phyloP scores from a whole-genome alignment of 805 yeast species.

The Suhomyces sp. region DNA sequence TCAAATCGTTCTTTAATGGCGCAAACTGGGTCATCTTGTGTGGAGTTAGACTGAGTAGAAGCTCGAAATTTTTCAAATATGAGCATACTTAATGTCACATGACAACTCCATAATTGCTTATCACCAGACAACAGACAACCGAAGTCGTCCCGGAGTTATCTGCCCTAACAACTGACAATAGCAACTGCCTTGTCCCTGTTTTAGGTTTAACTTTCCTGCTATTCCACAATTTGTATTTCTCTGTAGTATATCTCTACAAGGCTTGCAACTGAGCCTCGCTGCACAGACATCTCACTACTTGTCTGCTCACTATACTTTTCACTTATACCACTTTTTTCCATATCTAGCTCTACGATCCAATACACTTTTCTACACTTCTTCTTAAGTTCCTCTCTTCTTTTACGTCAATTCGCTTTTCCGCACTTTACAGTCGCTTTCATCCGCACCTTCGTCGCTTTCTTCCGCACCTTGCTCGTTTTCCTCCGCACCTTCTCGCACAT shows the following conservation, averaged over 20 bases:
- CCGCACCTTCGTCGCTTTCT: neutral
- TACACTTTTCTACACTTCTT: neutral
- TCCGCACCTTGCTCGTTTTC: neutral
- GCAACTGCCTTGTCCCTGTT: too few relatives aligned
- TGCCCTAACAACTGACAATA: neutral
- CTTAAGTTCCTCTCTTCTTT: neutral
- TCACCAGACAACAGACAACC: neutral
- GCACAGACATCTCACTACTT: neutral
- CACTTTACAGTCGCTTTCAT: neutral
- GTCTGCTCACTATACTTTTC: too few relatives aligned
- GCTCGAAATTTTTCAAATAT: neutral
- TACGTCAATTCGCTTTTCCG: neutral
- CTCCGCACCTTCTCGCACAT: neutral
- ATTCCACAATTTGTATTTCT: too few relatives aligned
- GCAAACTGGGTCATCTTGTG: slow-evolving; percentile 52
- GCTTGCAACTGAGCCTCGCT: neutral
- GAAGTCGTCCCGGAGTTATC: neutral
- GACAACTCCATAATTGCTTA: neutral
- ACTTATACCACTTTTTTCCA: too few relatives aligned
- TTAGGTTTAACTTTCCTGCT: too few relatives aligned
- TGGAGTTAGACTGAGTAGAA: neutral
- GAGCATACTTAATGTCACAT: neutral
- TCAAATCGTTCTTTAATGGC: slow-evolving; percentile 80
- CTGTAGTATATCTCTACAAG: too few relatives aligned
- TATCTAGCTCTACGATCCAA: neutral